Conservation (phyloP, 2,329 filamentous ascomycete genomes). For the Bipolaris bicolor region DNA sequence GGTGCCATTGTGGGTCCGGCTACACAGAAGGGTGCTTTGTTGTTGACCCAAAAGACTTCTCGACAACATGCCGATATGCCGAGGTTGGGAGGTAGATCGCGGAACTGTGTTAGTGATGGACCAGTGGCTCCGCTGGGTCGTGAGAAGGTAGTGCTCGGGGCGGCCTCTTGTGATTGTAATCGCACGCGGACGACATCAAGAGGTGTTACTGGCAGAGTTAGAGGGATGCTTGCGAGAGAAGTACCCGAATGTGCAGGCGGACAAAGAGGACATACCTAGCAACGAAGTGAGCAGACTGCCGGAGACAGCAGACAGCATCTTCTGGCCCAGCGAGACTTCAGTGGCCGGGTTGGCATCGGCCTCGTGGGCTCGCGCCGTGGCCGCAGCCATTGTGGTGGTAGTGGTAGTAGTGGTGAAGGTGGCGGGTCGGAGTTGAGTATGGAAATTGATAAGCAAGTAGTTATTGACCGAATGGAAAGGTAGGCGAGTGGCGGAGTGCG, state of each 20-base stretch:
- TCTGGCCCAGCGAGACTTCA: slow-evolving; percentile 82
- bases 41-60: slow-evolving; percentile 95
- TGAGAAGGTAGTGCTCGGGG: slow-evolving; percentile 60
- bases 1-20: slow-evolving; percentile 63
- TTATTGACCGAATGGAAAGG: neutral
- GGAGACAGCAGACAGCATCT: slow-evolving; percentile 92
- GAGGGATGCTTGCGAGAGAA: slow-evolving; percentile 3
- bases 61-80: slow-evolving; percentile 94
- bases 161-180: slow-evolving; percentile 79
- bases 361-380: slow-evolving; percentile 47
- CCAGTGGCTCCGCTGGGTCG: slow-evolving; percentile 46
- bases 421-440: neutral
- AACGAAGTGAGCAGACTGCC: slow-evolving; percentile 90
- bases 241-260: neutral
- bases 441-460: no score
- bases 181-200: slow-evolving; percentile 96
- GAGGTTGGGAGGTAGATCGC: slow-evolving; percentile 78
- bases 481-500: neutral
- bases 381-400: slow-evolving; percentile 37
- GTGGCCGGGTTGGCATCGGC: slow-evolving; percentile 52
- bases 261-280: slow-evolving; percentile 51
- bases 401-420: slow-evolving; percentile 9
- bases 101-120: slow-evolving; percentile 55
- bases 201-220: slow-evolving; percentile 70
- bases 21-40: slow-evolving; percentile 80